A percentile compares a stretch with the other conserved stretches of the same genome.
phyloP scores from a whole-genome alignment of 495 filamentous ascomycete species.

The Penicillium lagena region DNA sequence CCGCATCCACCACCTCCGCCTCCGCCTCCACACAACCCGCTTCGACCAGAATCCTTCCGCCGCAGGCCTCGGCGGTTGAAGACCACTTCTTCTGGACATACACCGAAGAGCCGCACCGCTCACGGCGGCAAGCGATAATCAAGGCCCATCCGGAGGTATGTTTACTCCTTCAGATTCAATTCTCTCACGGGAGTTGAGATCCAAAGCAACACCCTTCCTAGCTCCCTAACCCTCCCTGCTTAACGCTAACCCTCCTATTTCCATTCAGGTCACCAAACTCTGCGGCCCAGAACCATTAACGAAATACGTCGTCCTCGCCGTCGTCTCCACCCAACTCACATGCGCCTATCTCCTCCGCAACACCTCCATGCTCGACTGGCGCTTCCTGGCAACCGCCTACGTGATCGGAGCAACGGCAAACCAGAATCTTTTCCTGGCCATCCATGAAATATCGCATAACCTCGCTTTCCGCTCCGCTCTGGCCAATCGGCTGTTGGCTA shows the following conservation, averaged over 20 bases:
- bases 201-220: background rate
- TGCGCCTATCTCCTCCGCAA: constrained; percentile 76
- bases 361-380: constrained; percentile 73
- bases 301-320: constrained; percentile 82
- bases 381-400: constrained; percentile 82
- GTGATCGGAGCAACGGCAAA: constrained; percentile 92
- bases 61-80: constrained; percentile 28
- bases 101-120: constrained; percentile 95
- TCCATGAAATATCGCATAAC: constrained; percentile 99
- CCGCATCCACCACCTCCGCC: constrained; percentile 14
- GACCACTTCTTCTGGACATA: constrained; percentile 88
- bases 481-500: constrained; percentile 78
- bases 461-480: constrained; percentile 83
- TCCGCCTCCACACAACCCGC: constrained; percentile 10
- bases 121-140: constrained; percentile 86
- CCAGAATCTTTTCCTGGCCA: constrained; percentile 97
- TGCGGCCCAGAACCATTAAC: constrained; percentile 95
- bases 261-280: constrained; percentile 80
- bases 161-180: background rate
- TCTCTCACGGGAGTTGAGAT: too few species aligned
- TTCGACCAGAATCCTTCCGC: constrained; percentile 26
- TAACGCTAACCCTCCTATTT: constrained; percentile 5
- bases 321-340: constrained; percentile 74
- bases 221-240: background rate
- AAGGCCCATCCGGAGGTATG: constrained; percentile 94